phyloP scores from a whole-genome alignment of 2,329 filamentous ascomycete species.

The Phaeoacremonium minimum region DNA sequence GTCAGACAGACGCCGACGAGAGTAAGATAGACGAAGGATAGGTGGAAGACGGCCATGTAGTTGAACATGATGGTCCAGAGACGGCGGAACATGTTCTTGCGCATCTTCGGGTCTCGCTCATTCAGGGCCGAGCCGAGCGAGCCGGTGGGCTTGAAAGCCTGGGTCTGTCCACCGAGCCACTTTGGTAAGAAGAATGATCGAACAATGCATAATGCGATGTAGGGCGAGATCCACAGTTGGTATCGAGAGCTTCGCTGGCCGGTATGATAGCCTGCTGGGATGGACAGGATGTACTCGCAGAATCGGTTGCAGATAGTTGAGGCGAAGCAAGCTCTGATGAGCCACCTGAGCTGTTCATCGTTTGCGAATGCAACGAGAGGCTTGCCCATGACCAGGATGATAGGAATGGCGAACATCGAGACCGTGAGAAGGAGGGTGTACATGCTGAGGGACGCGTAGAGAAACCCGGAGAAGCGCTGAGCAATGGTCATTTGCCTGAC shows the following conservation, averaged over 20 bases:
- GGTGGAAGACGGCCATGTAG: slow-evolving; percentile 46
- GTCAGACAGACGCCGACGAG: slow-evolving; percentile 19
- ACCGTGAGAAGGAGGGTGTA: slow-evolving; percentile 52
- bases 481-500: slow-evolving; percentile 49
- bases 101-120: slow-evolving; percentile 49
- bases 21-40: slow-evolving; percentile 31
- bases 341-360: slow-evolving; percentile 51
- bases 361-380: slow-evolving; percentile 52
- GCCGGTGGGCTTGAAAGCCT: slow-evolving; percentile 58
- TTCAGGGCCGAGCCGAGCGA: slow-evolving; percentile 44
- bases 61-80: slow-evolving; percentile 51
- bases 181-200: slow-evolving; percentile 53
- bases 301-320: slow-evolving; percentile 46
- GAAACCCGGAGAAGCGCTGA: slow-evolving; percentile 54
- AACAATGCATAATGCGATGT: slow-evolving; percentile 53
- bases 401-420: slow-evolving; percentile 53
- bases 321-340: slow-evolving; percentile 51
- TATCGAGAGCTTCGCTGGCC: slow-evolving; percentile 52
- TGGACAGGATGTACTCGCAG: slow-evolving; percentile 53
- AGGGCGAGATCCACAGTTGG: slow-evolving; percentile 61
- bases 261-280: slow-evolving; percentile 55
- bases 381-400: slow-evolving; percentile 53
- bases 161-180: slow-evolving; percentile 55
- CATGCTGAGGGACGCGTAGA: slow-evolving; percentile 50
- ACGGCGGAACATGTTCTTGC: slow-evolving; percentile 48